Percentiles rank a stretch among this genome's conserved stretches.
These are phyloP conservation scores for Cudoniella acicularis DNA, from an alignment of 495 filamentous ascomycete genomes.

Conservation along the genomic window DNA sequence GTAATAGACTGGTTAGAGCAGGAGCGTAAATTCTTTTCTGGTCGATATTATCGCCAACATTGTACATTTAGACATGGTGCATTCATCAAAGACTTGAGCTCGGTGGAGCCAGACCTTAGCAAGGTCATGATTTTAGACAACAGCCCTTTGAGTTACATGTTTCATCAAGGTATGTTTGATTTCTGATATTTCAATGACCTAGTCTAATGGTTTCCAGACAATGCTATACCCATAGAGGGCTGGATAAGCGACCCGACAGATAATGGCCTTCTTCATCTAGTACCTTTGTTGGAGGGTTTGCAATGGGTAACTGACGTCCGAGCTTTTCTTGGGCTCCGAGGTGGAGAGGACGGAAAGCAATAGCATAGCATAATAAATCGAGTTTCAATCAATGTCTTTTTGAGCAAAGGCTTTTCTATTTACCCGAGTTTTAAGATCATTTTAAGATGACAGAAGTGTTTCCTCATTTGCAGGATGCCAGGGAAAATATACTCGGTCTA, in stretches of 20 bases:
- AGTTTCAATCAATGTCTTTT: background rate
- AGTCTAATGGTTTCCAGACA: slow-evolving; percentile 52
- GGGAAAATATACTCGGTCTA: no score
- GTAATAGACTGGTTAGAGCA: slow-evolving; percentile 99
- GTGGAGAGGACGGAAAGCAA: slow-evolving; percentile 68
- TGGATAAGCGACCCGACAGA: slow-evolving; percentile 92
- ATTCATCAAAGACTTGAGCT: slow-evolving; percentile 96
- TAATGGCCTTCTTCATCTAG: slow-evolving; percentile 82
- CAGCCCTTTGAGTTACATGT: slow-evolving; percentile 96
- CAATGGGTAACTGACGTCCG: slow-evolving; percentile 96
- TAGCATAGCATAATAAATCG: slow-evolving; percentile 20
- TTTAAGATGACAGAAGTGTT: no score
- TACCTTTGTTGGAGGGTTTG: slow-evolving; percentile 90
- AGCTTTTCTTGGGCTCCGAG: slow-evolving; percentile 78
- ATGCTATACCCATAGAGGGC: slow-evolving; percentile 88
- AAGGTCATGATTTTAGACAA: slow-evolving; percentile 99
- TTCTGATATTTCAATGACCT: background rate
- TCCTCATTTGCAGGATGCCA: no score
- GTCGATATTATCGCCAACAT: slow-evolving; percentile 90
- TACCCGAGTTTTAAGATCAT: no score
- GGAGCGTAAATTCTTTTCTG: slow-evolving; percentile 91
- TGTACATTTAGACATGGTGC: slow-evolving; percentile 93
- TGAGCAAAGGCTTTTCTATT: no score
- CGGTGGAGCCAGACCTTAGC: slow-evolving; percentile 92
- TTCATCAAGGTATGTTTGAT: slow-evolving; percentile 78